Evolutionary conservation across 768 basidiomycete species (phyloP).

Genomic region (Suillus occidentalis): DNA sequence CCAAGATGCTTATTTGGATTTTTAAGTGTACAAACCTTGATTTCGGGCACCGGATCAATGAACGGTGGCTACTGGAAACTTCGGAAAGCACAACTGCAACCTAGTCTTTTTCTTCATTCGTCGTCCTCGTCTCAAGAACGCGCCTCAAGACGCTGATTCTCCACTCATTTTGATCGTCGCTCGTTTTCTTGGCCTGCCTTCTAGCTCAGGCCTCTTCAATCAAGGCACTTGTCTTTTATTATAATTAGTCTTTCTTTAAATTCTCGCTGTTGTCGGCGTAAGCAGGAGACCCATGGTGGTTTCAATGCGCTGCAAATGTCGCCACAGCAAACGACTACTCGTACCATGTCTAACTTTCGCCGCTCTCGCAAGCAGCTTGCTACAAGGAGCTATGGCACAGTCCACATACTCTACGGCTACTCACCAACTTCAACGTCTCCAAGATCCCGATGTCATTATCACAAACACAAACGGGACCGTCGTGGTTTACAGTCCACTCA

Average conservation of each 20-base stretch:
- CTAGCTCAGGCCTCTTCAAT: neutral
- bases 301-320: conserved; percentile 4
- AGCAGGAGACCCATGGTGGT: conserved; percentile 6
- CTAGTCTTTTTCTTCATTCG: neutral
- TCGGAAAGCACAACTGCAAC: neutral
- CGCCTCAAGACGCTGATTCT: conserved; percentile 1
- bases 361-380: neutral
- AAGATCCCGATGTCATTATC: conserved; percentile 32
- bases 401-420: neutral
- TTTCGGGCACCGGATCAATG: neutral
- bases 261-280: neutral
- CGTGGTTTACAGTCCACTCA: conserved; percentile 44
- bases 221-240: neutral
- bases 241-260: neutral
- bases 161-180: neutral
- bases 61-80: neutral
- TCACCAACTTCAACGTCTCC: conserved; percentile 22
- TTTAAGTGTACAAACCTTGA: neutral
- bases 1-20: no score
- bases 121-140: neutral
- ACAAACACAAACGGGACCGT: conserved; percentile 34
- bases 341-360: neutral
- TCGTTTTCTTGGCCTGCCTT: neutral
- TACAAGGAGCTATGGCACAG: conserved; percentile 5
- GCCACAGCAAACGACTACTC: neutral